phyloP scores from a whole-genome alignment of 768 basidiomycete genomes.

The Strobilomyces echinocephalus region DNA sequence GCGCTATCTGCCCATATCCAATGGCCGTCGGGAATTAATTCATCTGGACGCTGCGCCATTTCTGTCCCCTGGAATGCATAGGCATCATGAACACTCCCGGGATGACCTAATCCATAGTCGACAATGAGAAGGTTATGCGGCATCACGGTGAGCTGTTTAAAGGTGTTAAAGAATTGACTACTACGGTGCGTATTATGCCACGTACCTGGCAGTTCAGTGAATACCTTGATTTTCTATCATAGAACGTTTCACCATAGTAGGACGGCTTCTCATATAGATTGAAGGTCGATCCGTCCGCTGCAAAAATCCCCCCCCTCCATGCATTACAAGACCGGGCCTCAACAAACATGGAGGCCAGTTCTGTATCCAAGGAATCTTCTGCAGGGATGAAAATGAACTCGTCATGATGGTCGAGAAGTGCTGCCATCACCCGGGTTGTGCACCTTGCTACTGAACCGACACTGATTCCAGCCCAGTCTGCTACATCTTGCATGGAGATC shows the following conservation, averaged over 20 bases:
- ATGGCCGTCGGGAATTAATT: neutral
- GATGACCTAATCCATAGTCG: conserved; percentile 5
- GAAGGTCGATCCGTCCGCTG: too few relatives aligned
- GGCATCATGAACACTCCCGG: conserved; percentile 6
- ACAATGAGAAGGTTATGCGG: conserved; percentile 3
- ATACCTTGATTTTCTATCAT: conserved; percentile 1
- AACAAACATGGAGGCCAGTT: neutral
- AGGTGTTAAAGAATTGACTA: neutral
- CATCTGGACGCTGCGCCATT: neutral
- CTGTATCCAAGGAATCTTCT: neutral
- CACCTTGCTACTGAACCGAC: neutral
- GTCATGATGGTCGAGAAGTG: neutral
- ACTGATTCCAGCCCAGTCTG: neutral
- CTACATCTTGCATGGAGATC: neutral
- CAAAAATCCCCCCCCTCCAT: neutral
- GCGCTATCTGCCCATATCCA: conserved; percentile 15
- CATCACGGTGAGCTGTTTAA: neutral
- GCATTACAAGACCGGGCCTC: neutral
- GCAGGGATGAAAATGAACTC: neutral
- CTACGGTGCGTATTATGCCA: neutral
- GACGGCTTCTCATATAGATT: too few relatives aligned
- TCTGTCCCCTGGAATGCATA: conserved; percentile 4
- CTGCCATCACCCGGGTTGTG: neutral
- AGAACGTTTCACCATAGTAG: too few relatives aligned
- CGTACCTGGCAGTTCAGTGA: conserved; percentile 17